These are phyloP conservation scores for Zygotorulaspora chibaensis DNA, from an alignment of 805 yeast species.

Conservation along the genomic window DNA sequence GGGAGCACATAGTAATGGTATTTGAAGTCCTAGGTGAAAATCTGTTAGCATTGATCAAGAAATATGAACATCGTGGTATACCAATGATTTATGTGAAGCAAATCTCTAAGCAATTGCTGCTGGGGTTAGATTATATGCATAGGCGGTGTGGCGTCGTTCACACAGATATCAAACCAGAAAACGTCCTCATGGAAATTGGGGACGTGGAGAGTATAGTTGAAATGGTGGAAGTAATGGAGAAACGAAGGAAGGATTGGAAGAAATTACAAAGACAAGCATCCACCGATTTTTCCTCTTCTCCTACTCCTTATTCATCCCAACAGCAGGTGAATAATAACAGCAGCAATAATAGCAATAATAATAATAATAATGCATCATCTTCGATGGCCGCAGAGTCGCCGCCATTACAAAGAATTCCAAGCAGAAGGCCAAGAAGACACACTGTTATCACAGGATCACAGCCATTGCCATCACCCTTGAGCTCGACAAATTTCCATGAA, in stretches of 20 bases:
- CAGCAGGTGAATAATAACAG: neutral
- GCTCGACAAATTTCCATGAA: conserved; percentile 44
- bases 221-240: conserved; percentile 59
- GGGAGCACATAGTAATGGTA: conserved; percentile 92
- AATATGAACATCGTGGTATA: conserved; percentile 74
- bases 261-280: conserved; percentile 41
- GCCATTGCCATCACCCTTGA: conserved; percentile 84
- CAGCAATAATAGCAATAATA: too few relatives aligned
- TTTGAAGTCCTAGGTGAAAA: conserved; percentile 97
- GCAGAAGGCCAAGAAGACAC: conserved; percentile 56
- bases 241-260: conserved; percentile 42
- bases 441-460: conserved; percentile 86
- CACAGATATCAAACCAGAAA: conserved; percentile 75
- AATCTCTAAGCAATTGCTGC: conserved; percentile 70
- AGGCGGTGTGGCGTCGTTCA: conserved; percentile 65
- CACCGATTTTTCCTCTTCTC: conserved; percentile 14
- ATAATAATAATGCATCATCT: neutral
- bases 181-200: conserved; percentile 73
- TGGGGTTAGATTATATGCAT: conserved; percentile 64
- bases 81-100: conserved; percentile 74
- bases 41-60: conserved; percentile 73
- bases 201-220: conserved; percentile 75
- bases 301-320: conserved; percentile 7
- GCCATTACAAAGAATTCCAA: conserved; percentile 16
- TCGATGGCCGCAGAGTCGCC: conserved; percentile 5